Base-by-base conservation (phyloP, 164 flowering plant species). In the Kalanchoe fedtschenkoi region DNA sequence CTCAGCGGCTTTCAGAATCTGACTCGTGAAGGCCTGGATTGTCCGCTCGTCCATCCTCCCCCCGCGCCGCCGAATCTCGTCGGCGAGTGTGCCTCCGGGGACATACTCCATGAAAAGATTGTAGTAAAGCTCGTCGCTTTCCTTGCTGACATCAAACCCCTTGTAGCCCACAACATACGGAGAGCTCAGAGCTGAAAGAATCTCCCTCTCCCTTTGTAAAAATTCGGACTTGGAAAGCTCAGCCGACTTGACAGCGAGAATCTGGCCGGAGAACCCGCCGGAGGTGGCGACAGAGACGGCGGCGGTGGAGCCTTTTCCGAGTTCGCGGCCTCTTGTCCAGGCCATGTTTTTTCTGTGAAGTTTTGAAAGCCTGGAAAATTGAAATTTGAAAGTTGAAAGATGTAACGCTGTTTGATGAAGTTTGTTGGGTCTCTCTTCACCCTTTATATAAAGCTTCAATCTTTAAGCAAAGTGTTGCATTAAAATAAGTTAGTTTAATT, bases 21-120 rank as follows among this genome's bases (percentile, higher is more conserved):
- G 70, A 39, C 70, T 67, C 3, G 83, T 75, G 70, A 77, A 82
- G 21, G 62, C 39, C 5, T 76, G 76, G 35, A 86, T 76, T 19
- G 76, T 72, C 3, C 75, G 61, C 44, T 84, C 89, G 7, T 83
- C 70, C 2, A 82, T 54, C 10, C 34, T 8, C n/a, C 85, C 84
- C 3, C 84, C 82, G 28, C 78, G 75, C 41, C 70, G 81, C 19
- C 74, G 64, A 0, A 66, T 66, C 34, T 73, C 60, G 29, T 83
- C 84, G 0, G 76, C 65, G 19, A 86, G 56, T 35, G 78, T 80
- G 1, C 92, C 92, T 5, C 86, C 92, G 0, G 80, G 72, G 82
- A 82, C 69, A 72, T 71, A 82, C 76, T 86, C 89, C 78, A 86
- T 66, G 72, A 77, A 79, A 5, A 86, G 67, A 64, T 70, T 68